Conservation (phyloP, 192 early-diverging fungal genomes). For the Podila epicladia region DNA sequence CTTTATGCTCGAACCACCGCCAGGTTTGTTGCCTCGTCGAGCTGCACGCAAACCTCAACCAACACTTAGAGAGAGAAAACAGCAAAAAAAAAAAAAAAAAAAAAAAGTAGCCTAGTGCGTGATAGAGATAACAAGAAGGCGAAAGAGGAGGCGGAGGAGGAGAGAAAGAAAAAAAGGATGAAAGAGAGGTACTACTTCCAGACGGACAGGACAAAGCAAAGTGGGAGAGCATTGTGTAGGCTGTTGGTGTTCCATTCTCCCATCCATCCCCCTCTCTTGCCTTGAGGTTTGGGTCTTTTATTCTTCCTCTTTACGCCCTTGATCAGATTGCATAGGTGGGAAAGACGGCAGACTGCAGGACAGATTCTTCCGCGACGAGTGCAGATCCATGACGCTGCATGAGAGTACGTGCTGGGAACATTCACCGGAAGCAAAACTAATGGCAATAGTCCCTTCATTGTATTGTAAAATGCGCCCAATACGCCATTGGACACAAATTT, state of each 20-base stretch:
- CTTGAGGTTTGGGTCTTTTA: background rate
- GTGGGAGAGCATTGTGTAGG: background rate
- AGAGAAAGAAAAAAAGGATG: too few species aligned
- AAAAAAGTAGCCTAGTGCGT: background rate
- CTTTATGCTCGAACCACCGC: too few species aligned
- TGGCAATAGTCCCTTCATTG: background rate
- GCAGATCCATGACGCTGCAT: background rate
- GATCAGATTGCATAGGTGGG: background rate
- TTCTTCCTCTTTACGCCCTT: background rate
- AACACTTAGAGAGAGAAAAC: background rate
- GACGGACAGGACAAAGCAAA: background rate
- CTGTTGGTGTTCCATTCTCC: background rate
- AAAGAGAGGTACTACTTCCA: too few species aligned
- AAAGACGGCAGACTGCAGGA: background rate
- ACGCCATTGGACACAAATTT: too few species aligned
- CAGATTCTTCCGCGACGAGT: too few species aligned
- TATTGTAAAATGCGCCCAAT: too few species aligned
- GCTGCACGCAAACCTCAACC: background rate
- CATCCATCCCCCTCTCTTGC: background rate
- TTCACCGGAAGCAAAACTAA: background rate
- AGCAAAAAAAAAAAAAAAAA: conserved; percentile 4
- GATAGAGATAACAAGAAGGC: background rate
- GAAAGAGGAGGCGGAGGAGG: too few species aligned
- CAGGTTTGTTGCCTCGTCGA: background rate
- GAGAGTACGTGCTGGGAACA: background rate